These are phyloP conservation scores for Capsella bursapastoris DNA, from an alignment of 345 rosid genomes.

Conservation along the genomic window DNA sequence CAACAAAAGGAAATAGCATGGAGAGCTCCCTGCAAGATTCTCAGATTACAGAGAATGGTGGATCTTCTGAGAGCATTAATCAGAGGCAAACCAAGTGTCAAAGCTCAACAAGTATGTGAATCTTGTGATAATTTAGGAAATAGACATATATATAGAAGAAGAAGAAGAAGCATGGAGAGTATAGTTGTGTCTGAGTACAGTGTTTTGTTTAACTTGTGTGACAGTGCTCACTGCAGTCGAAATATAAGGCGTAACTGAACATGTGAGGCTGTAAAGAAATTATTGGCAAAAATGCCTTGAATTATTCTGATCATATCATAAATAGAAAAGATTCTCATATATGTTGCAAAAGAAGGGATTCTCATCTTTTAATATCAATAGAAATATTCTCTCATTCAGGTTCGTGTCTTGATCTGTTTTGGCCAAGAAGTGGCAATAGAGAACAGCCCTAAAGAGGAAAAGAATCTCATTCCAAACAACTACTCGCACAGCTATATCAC, in stretches of 20 bases:
- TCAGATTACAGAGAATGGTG: neutral
- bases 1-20: neutral
- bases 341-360: too few relatives aligned
- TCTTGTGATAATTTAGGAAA: neutral
- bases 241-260: neutral
- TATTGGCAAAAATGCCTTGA: too few relatives aligned
- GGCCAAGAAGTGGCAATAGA: constrained; percentile 29
- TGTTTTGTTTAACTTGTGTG: neutral
- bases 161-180: neutral
- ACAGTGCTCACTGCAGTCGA: neutral
- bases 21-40: neutral
- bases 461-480: neutral
- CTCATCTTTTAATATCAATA: neutral
- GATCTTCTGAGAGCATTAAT: neutral
- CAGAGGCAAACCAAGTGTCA: neutral
- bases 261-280: too few relatives aligned
- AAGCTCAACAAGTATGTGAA: neutral
- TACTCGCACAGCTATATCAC: neutral
- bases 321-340: too few relatives aligned
- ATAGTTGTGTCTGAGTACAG: too few relatives aligned
- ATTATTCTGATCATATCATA: too few relatives aligned
- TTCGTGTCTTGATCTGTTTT: neutral
- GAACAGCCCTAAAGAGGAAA: constrained; percentile 9
- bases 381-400: too few relatives aligned
- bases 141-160: too few relatives aligned